A percentile compares a stretch with the other conserved stretches of the same genome.
phyloP scores from a whole-genome alignment of 768 basidiomycete species.

The Boletales sp. region DNA sequence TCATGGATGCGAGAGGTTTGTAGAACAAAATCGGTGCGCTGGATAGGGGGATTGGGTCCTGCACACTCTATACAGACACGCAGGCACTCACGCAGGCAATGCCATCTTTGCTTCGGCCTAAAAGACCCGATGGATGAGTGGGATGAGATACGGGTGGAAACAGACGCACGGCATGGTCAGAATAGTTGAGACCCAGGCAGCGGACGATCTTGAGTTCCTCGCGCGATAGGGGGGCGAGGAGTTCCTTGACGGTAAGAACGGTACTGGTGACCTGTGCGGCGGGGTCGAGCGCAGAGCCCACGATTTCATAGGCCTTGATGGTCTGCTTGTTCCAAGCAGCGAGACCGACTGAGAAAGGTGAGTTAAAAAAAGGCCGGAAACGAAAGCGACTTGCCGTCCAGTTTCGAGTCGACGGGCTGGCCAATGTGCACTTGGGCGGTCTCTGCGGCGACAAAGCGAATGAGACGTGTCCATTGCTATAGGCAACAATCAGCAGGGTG shows the following conservation, averaged over 20 bases:
- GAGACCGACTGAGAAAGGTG: conserved; percentile 50
- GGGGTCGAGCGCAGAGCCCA: conserved; percentile 66
- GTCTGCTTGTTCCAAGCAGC: conserved; percentile 47
- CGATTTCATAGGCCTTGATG: conserved; percentile 69
- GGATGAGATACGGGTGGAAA: background rate
- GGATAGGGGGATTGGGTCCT: background rate
- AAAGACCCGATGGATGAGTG: background rate
- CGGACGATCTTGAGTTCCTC: conserved; percentile 68
- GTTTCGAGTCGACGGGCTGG: conserved; percentile 61
- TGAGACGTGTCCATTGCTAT: conserved; percentile 66
- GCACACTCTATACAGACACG: background rate
- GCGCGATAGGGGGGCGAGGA: conserved; percentile 65
- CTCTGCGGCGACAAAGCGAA: conserved; percentile 78
- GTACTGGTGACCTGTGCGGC: conserved; percentile 59
- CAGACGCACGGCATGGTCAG: conserved; percentile 69
- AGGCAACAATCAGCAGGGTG: background rate
- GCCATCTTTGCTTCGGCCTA: conserved; percentile 67
- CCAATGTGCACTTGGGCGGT: conserved; percentile 73
- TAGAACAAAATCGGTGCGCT: conserved; percentile 77
- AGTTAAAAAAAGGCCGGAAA: background rate
- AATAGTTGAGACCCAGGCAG: conserved; percentile 79
- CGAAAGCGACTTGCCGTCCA: conserved; percentile 50
- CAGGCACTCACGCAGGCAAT: conserved; percentile 53
- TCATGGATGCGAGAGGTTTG: conserved; percentile 68
- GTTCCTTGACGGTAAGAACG: conserved; percentile 64